Conservation (phyloP, 2,329 filamentous ascomycete genomes). For the Epichloe uncinata region DNA sequence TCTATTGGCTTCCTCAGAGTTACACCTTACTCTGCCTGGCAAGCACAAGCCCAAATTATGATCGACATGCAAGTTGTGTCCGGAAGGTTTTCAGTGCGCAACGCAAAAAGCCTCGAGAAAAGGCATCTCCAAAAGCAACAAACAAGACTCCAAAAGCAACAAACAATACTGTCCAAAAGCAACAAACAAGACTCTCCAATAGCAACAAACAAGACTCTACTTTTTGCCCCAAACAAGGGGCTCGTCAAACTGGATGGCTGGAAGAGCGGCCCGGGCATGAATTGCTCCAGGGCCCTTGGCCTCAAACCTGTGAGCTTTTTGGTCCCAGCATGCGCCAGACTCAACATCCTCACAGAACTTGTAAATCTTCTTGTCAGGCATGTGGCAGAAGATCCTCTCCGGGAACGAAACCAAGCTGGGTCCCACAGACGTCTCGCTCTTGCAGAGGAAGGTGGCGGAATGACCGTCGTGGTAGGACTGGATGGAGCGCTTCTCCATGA, state of each 20-base stretch:
- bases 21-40: too few species aligned
- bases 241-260: not conserved
- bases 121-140: too few species aligned
- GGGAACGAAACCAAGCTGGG: conserved; percentile 1
- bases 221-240: not conserved
- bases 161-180: too few species aligned
- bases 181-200: too few species aligned
- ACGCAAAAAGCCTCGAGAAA: too few species aligned
- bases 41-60: too few species aligned
- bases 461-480: not conserved
- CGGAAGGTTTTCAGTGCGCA: too few species aligned
- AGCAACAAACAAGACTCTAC: too few species aligned
- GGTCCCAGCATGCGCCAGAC: conserved; percentile 1
- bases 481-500: not conserved
- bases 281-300: not conserved
- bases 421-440: not conserved
- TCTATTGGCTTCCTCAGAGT: too few species aligned
- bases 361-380: conserved; percentile 2
- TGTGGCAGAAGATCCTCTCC: conserved; percentile 2
- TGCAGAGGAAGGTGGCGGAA: not conserved
- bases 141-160: too few species aligned
- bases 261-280: not conserved
- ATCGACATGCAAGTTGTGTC: too few species aligned
- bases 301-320: not conserved
- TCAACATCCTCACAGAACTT: not conserved